Base-by-base conservation (phyloP, 768 basidiomycete species). In the Termitomyces sp. region DNA sequence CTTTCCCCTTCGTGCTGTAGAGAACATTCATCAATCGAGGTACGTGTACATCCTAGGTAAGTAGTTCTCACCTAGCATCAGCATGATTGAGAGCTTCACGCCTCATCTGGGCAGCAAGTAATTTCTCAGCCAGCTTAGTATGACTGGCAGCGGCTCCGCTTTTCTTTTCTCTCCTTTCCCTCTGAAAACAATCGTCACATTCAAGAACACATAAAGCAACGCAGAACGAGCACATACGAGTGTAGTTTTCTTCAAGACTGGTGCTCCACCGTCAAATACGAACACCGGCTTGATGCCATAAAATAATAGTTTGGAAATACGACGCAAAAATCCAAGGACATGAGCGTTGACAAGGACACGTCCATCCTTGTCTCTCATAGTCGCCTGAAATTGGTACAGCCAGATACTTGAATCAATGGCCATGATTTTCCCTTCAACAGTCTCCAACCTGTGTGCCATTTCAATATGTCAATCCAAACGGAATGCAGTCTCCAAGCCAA, bases 361-460 rank as follows among this genome's bases (percentile, higher is more conserved):
- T 26, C 97, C 97, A 56, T 98, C 93, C 65, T 93, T 98, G 71
- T 96, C 95, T 22, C 97, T 84, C 95, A 98, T 98, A 9, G 97
- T 98, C 21, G 96, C 95, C 73, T 98, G 96, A 65, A 99, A 99
- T 70, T 99, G 97, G 70, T 99, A 99, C 52, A 99, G 85, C 97
- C 97, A 99, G 60, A 99, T 98, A 62, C 93, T 97, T 3, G 95
- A 98, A 71, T 99, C 97, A 54, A 99, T 98, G 2, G 97, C 97
- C 74, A 99, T 83, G 10, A 84, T 75, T 68, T 94, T 96, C n/a
- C 93, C 94, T 65, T 95, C 94, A 66, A 95, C 82, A 0, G 89
- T 94, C 71, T 99, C 96, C 53, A 98, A 77, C 70, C 94, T 96
- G 64, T 24, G 28, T 19, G 7, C 54, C 44, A 34, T n/a, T 19